Base-by-base conservation (phyloP, 305 asterid genomes). In the Fraxinus albicans region DNA sequence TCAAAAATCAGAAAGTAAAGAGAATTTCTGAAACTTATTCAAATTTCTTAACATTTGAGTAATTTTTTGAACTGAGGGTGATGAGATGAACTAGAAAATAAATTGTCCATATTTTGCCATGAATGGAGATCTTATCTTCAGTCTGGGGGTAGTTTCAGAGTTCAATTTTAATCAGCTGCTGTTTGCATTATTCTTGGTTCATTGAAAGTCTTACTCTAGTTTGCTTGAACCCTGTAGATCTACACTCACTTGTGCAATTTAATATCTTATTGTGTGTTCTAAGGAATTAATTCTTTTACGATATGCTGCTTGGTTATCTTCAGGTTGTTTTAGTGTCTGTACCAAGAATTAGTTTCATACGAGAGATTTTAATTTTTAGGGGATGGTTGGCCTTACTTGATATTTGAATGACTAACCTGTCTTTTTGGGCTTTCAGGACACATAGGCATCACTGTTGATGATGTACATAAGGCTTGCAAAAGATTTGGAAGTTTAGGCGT, bases 401-500 rank as follows among this genome's bases (percentile, higher is more conserved):
- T 50, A 75, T 38, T 84, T 60, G 40, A 73, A 73, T 67, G 40
- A 36, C 83, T 80, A 79, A 83, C 35, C 27, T 78, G 73, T 79
- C 31, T 63, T 34, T 31, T 53, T 75, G 42, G 80, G 53, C 79
- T 88, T 89, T 69, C 92, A 95, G 99, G 96, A 79, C 99, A 95
- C 89, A 90, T 94, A 36, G 97, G 98, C 27, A 82, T 95, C 81
- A 94, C 95, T 44, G 98, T 93, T 73, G 97, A 91, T 81, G 94
- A 95, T 83, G 88, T 89, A 29, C 78, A 89, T 86, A 90, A 89
- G 88, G 98, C 98, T 2, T 95, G 97, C 84, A 70, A 89, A 86
- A 91, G 99, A 89, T 94, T 95, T 78, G 97, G 91, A 86, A 86
- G 89, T 84, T 85, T 91, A 77, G 95, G 97, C 76, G 97, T 95